Base-by-base conservation (phyloP, 2,329 filamentous ascomycete genomes). In the Xylaria sp. region DNA sequence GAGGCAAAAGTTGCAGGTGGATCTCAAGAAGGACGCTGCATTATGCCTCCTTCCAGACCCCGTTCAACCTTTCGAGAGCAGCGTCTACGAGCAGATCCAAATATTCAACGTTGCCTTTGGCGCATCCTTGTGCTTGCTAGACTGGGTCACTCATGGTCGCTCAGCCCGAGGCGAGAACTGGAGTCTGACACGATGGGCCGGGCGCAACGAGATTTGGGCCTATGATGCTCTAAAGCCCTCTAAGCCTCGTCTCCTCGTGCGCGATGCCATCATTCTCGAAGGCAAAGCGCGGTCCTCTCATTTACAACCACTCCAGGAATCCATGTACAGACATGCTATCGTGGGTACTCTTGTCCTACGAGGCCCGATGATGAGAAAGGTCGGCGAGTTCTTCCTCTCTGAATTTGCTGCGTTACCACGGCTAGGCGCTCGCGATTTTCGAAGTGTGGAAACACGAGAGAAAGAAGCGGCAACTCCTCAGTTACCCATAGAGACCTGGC, bases 91-190 rank as follows among this genome's bases (percentile, higher is more conserved):
- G 74, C 96, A 98, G 81, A 86, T 84, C 18, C 96, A 98, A 80
- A 86, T 89, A 23, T 98, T 98, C 80, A 86, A 86, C 42, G 80
- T 91, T 60, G 83, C 83, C 8, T 81, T 83, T 9, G 80, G 77
- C 5, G 88, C 84, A 74, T 90, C 91, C 48, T 81, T 98, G 16
- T 97, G 94, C 77, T 86, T 97, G 1, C 83, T 97, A 54, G 96
- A 99, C 80, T 99, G 96, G 96, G 94, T 98, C 6, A 97, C 91
- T 1, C 92, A 95, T 76, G 96, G 96, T 8, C 89, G 96, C 21
- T 88, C 86, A 4, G 94, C 96, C 4, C 88, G 92, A 55, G 94
- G 94, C 27, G 96, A 99, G 81, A 87, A 93, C 71, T 99, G 96
- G 96, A 91, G 90, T 73, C 90, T 98, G 69, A 83, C 86, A 65